phyloP scores from a whole-genome alignment of 495 filamentous ascomycete genomes.

The Xylaria grammica region DNA sequence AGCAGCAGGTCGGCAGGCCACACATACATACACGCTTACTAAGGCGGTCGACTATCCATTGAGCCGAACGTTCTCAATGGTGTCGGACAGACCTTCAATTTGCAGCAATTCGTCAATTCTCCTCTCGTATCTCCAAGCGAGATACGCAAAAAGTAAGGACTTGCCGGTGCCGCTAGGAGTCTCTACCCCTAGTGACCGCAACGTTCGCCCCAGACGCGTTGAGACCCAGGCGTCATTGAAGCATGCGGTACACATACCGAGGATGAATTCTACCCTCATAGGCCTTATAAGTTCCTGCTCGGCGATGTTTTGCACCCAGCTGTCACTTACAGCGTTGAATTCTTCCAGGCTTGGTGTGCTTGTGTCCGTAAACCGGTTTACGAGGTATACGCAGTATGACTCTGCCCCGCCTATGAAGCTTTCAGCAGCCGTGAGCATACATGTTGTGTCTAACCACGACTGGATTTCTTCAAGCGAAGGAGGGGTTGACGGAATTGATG shows the following conservation, averaged over 20 bases:
- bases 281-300: background rate
- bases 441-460: background rate
- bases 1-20: too few relatives aligned
- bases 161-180: background rate
- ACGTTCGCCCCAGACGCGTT: background rate
- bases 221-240: background rate
- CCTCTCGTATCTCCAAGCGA: background rate
- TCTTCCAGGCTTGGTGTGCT: background rate
- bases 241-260: background rate
- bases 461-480: background rate
- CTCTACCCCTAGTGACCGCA: background rate
- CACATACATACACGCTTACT: too few relatives aligned
- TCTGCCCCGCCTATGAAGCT: background rate
- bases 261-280: background rate
- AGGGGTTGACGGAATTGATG: background rate
- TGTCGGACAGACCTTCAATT: too few relatives aligned
- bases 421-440: background rate
- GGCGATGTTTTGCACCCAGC: background rate
- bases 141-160: background rate
- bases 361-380: background rate
- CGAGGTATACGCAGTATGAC: background rate
- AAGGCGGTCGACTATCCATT: too few relatives aligned
- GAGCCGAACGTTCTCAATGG: background rate
- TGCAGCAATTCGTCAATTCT: too few relatives aligned
- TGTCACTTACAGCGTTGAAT: background rate